Evolutionary conservation across 2,329 filamentous ascomycete species (phyloP).

Genomic region (Pseudogymnoascus sp.): DNA sequence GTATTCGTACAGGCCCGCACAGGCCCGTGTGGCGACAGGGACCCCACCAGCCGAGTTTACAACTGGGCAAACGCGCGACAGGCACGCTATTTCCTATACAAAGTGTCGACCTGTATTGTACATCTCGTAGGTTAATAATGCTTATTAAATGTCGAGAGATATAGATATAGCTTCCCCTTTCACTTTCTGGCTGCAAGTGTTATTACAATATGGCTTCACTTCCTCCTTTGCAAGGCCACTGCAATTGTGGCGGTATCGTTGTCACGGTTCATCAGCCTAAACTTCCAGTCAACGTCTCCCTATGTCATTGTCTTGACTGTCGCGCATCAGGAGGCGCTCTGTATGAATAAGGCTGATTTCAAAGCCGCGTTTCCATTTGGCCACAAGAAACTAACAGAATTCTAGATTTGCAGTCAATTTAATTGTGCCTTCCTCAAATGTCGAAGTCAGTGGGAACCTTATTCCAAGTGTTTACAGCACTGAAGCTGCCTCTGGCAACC

Average conservation of each 20-base stretch:
- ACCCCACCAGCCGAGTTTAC: not conserved
- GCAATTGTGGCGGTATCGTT: conserved; percentile 15
- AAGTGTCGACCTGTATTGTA: not conserved
- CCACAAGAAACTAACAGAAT: not conserved
- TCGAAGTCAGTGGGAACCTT: conserved; percentile 10
- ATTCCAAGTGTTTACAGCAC: conserved; percentile 12
- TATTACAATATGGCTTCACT: not conserved
- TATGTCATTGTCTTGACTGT: conserved; percentile 15
- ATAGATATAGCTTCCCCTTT: not conserved
- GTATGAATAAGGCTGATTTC: not conserved
- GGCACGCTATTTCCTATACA: not conserved
- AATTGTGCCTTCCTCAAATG: conserved; percentile 7
- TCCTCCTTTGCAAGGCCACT: conserved; percentile 9
- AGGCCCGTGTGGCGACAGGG: not conserved
- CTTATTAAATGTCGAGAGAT: not conserved
- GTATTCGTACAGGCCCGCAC: not conserved
- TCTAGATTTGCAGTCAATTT: conserved; percentile 12
- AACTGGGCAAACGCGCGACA: not conserved
- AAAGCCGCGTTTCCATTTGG: not conserved
- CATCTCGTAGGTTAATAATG: not conserved
- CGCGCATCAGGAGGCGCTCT: conserved; percentile 11
- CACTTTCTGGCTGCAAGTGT: not conserved
- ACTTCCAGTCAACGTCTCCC: conserved; percentile 9
- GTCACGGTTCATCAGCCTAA: conserved; percentile 12
- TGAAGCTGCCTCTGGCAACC: conserved; percentile 13